Conservation (phyloP, 2,329 filamentous ascomycete species). For the Fusarium anthophilum region DNA sequence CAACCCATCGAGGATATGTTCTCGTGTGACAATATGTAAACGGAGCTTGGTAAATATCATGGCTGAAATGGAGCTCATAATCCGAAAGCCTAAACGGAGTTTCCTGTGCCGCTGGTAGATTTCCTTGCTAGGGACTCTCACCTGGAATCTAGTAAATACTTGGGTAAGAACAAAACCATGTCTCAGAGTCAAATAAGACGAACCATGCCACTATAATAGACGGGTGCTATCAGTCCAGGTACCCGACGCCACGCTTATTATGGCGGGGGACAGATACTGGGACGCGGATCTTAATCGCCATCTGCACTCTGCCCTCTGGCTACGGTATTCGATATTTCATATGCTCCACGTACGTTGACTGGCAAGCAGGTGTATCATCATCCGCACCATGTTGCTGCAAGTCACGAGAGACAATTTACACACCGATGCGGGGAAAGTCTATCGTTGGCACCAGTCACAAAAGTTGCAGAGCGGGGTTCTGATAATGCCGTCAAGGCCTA, state of each 20-base stretch:
- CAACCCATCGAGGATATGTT: neutral
- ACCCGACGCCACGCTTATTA: constrained; percentile 15
- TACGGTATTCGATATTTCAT: neutral
- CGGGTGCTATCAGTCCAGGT: constrained; percentile 16
- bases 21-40: neutral
- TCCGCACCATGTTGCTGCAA: constrained; percentile 16
- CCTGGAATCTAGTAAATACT: neutral
- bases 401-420: constrained; percentile 25
- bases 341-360: neutral
- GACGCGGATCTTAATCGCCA: constrained; percentile 30
- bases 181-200: constrained; percentile 10
- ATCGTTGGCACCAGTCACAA: constrained; percentile 27
- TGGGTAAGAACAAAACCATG: neutral
- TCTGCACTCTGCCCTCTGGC: constrained; percentile 15
- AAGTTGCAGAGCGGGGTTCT: constrained; percentile 16
- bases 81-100: neutral
- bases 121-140: neutral
- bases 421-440: constrained; percentile 28
- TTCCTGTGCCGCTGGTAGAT: neutral
- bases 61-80: neutral
- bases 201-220: constrained; percentile 9
- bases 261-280: constrained; percentile 2
- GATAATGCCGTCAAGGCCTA: constrained; percentile 3
- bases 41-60: neutral
- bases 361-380: constrained; percentile 7